Conservation (phyloP, 2,329 filamentous ascomycete species). For the Alternaria arborescens region DNA sequence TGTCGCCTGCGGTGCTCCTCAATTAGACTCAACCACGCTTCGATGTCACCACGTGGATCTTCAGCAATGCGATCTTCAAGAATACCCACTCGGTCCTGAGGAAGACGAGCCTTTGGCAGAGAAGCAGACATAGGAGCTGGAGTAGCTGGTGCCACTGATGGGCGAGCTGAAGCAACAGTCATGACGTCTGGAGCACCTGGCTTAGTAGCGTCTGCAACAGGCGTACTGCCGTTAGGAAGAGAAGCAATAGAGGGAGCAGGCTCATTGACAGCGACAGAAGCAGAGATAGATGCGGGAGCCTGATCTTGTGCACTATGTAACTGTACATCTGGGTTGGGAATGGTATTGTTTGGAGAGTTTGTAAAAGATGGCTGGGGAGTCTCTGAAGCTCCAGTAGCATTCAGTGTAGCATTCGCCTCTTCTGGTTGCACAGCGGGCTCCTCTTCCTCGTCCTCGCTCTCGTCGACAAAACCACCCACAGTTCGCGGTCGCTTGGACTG, state of each 20-base stretch:
- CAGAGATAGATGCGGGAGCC: constrained; percentile 52
- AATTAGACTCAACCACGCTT: constrained; percentile 90
- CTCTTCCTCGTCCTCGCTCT: constrained; percentile 68
- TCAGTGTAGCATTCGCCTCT: constrained; percentile 58
- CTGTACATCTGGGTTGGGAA: constrained; percentile 67
- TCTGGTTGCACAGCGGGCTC: constrained; percentile 57
- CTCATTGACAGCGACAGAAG: constrained; percentile 52
- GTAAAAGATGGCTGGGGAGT: constrained; percentile 63
- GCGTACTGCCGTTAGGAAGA: constrained; percentile 56
- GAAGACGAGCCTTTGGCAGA: constrained; percentile 63
- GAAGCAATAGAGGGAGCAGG: constrained; percentile 61
- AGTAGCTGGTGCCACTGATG: constrained; percentile 53
- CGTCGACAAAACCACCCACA: constrained; percentile 69
- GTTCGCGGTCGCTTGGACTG: constrained; percentile 59
- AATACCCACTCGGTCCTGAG: constrained; percentile 77
- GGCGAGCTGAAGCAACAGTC: constrained; percentile 42
- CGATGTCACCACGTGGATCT: constrained; percentile 89
- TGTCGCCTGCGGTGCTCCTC: constrained; percentile 82
- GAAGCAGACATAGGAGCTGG: constrained; percentile 41
- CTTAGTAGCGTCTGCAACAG: constrained; percentile 49
- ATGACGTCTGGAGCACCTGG: constrained; percentile 38
- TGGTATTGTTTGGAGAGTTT: constrained; percentile 64
- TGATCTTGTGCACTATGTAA: constrained; percentile 66
- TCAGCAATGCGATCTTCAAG: constrained; percentile 92
- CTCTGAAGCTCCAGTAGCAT: constrained; percentile 58